Evolutionary conservation across 2,329 filamentous ascomycete genomes (phyloP).

Genomic region (Penicillium paneum): DNA sequence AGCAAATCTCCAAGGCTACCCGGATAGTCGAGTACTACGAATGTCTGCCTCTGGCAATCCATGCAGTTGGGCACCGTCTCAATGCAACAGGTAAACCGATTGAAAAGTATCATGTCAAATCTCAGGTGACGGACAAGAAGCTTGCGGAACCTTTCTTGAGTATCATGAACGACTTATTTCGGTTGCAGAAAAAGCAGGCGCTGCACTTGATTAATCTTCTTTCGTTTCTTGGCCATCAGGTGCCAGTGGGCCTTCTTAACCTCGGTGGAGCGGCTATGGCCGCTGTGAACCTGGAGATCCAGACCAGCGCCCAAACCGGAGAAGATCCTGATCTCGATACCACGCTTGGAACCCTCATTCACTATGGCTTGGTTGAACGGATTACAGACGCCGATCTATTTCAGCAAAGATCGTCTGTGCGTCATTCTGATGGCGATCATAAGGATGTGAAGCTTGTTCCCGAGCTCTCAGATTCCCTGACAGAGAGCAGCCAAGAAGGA

Average conservation of each 20-base stretch:
- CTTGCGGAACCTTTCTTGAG: constrained; percentile 49
- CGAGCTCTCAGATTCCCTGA: constrained; percentile 34
- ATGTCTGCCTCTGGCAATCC: constrained; percentile 64
- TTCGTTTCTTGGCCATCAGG: constrained; percentile 62
- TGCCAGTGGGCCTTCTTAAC: constrained; percentile 64
- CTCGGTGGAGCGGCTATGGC: constrained; percentile 48
- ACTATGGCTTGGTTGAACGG: constrained; percentile 46
- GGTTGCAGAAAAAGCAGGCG: constrained; percentile 49
- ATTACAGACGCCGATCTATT: constrained; percentile 35
- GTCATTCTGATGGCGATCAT: constrained; percentile 21
- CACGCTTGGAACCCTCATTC: constrained; percentile 45
- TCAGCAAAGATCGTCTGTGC: constrained; percentile 7
- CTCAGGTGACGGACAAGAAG: constrained; percentile 55
- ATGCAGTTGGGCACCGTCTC: constrained; percentile 62
- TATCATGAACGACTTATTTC: constrained; percentile 48
- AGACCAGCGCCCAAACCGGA: constrained; percentile 35
- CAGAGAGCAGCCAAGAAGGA: constrained; percentile 36
- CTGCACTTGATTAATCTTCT: constrained; percentile 64
- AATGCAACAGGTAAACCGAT: constrained; percentile 61
- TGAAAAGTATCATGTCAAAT: constrained; percentile 56
- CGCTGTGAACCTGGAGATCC: constrained; percentile 35
- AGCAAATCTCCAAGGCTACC: constrained; percentile 57
- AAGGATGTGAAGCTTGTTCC: constrained; percentile 24
- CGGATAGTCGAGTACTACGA: constrained; percentile 63
- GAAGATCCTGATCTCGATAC: constrained; percentile 44